Conservation (phyloP, 2,329 filamentous ascomycete species). For the Metarhizium humberi region DNA sequence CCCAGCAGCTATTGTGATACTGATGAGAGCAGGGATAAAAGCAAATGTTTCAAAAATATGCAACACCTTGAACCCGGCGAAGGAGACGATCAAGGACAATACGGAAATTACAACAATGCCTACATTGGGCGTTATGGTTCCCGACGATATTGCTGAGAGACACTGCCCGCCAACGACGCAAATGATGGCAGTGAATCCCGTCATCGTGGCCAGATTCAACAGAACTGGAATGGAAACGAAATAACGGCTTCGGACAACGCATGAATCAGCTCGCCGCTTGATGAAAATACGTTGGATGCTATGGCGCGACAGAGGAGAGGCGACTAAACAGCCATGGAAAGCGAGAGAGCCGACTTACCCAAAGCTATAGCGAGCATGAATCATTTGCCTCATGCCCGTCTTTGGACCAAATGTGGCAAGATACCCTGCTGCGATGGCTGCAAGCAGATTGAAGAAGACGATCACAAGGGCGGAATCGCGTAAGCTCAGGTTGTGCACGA, state of each 20-base stretch:
- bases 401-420: slow-evolving; percentile 49
- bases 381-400: slow-evolving; percentile 57
- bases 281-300: not conserved
- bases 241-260: slow-evolving; percentile 31
- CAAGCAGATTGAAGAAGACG: slow-evolving; percentile 52
- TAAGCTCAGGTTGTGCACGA: slow-evolving; percentile 43
- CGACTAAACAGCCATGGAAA: not conserved
- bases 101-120: slow-evolving; percentile 54
- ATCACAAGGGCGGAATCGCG: slow-evolving; percentile 50
- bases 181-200: slow-evolving; percentile 54
- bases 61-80: slow-evolving; percentile 48
- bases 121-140: slow-evolving; percentile 38
- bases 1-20: slow-evolving; percentile 44
- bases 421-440: slow-evolving; percentile 44
- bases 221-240: slow-evolving; percentile 50
- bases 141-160: slow-evolving; percentile 42
- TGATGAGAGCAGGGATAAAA: slow-evolving; percentile 45
- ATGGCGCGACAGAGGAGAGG: not conserved
- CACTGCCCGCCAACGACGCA: slow-evolving; percentile 52
- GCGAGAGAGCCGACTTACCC: slow-evolving; percentile 28
- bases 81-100: slow-evolving; percentile 48
- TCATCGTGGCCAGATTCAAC: slow-evolving; percentile 53
- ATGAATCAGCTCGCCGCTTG: slow-evolving; percentile 1
- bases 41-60: slow-evolving; percentile 50
- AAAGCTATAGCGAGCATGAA: slow-evolving; percentile 55